A percentile compares a stretch with the other conserved stretches of the same genome.
Evolutionary conservation across 148 eudicot species (phyloP).

Genomic region (Rhododendron vialii): DNA sequence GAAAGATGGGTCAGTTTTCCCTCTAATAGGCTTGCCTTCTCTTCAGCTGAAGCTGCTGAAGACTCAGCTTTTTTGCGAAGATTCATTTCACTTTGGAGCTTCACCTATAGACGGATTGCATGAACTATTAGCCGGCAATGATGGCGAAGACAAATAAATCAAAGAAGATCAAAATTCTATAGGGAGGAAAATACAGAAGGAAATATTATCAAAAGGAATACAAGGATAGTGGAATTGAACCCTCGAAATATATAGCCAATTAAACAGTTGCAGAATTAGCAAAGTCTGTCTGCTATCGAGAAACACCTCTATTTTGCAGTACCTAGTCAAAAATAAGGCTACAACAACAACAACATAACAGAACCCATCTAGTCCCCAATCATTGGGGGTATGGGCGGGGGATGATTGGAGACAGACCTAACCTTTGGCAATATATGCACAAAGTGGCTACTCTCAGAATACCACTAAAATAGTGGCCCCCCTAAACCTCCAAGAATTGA

Average conservation of each 20-base stretch:
- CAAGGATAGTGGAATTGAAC: neutral
- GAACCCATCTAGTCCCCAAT: too few relatives aligned
- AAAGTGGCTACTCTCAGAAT: too few relatives aligned
- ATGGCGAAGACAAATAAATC: neutral
- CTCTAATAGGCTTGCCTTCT: conserved; percentile 58
- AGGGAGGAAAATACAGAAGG: neutral
- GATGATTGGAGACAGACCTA: too few relatives aligned
- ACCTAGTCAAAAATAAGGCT: neutral
- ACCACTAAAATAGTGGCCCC: too few relatives aligned
- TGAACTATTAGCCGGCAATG: neutral
- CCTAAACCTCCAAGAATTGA: too few relatives aligned
- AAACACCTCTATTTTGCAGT: neutral
- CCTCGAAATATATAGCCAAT: neutral
- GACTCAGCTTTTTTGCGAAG: conserved; percentile 67
- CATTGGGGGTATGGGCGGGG: too few relatives aligned
- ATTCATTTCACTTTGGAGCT: conserved; percentile 61
- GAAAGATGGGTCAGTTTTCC: conserved; percentile 49
- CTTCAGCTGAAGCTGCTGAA: conserved; percentile 68
- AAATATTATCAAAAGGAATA: neutral
- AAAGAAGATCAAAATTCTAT: neutral
- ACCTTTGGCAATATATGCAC: too few relatives aligned
- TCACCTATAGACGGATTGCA: conserved; percentile 35
- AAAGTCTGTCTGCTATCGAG: neutral
- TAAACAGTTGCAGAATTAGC: neutral
- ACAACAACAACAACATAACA: too few relatives aligned